These are phyloP conservation scores for Collybia sp. DNA, from an alignment of 768 basidiomycete species.

Conservation along the genomic window DNA sequence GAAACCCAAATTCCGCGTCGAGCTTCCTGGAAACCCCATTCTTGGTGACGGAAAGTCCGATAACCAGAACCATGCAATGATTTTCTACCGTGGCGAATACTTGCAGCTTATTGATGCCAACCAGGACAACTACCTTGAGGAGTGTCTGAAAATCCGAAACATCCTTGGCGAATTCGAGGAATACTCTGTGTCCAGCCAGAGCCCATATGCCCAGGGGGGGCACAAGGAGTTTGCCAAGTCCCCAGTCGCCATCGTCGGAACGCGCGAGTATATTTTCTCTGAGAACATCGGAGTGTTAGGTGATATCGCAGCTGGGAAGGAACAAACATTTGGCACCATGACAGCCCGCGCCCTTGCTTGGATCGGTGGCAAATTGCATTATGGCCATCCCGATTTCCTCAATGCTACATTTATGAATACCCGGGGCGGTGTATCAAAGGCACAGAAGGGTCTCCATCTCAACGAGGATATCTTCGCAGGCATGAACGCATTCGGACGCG, in stretches of 20 bases:
- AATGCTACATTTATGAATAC: slow-evolving; percentile 98
- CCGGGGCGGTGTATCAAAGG: slow-evolving; percentile 97
- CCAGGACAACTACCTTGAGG: slow-evolving; percentile 99
- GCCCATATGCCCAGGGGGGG: slow-evolving; percentile 94
- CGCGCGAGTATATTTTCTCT: slow-evolving; percentile 99
- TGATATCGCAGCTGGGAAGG: slow-evolving; percentile 98
- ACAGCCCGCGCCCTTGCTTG: slow-evolving; percentile 92
- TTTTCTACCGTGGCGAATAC: slow-evolving; percentile 99
- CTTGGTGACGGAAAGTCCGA: slow-evolving; percentile 99
- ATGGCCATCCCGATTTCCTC: slow-evolving; percentile 99
- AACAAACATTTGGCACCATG: slow-evolving; percentile 99
- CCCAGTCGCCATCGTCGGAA: slow-evolving; percentile 97
- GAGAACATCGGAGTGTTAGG: slow-evolving; percentile 99
- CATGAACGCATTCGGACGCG: slow-evolving; percentile 98
- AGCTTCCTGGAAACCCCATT: slow-evolving; percentile 97
- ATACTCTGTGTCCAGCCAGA: slow-evolving; percentile 84
- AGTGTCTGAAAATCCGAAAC: slow-evolving; percentile 98
- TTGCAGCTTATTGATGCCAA: slow-evolving; percentile 99
- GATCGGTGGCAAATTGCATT: slow-evolving; percentile 98
- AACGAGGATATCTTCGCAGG: slow-evolving; percentile 99
- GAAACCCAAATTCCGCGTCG: slow-evolving; percentile 95
- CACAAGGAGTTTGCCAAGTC: slow-evolving; percentile 88
- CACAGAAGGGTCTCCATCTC: slow-evolving; percentile 96
- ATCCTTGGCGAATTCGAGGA: slow-evolving; percentile 98
- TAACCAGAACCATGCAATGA: slow-evolving; percentile 99